These are phyloP conservation scores for Cutaneotrichosporon mucoides DNA, from an alignment of 1,284 basidiomycete genomes.

Conservation along the genomic window DNA sequence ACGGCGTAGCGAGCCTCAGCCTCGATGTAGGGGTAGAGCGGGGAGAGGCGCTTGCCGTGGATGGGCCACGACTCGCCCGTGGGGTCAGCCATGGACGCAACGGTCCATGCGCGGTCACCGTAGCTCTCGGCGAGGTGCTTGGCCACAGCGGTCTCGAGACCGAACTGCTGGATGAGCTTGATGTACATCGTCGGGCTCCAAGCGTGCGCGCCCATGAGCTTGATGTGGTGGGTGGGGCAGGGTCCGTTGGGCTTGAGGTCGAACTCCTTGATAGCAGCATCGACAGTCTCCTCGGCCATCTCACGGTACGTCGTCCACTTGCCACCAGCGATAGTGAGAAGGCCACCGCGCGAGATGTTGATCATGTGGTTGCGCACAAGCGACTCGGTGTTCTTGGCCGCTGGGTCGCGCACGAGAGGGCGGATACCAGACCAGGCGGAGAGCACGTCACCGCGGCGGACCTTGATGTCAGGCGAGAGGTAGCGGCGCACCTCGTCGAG, in stretches of 20 bases:
- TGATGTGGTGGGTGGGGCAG: conserved; percentile 75
- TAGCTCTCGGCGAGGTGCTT: conserved; percentile 84
- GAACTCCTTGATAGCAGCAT: conserved; percentile 79
- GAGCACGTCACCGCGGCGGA: conserved; percentile 92
- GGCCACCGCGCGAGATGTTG: conserved; percentile 71
- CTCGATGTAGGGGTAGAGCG: conserved; percentile 84
- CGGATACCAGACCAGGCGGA: conserved; percentile 91
- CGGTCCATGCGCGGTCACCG: conserved; percentile 94
- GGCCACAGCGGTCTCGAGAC: conserved; percentile 86
- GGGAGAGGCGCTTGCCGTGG: conserved; percentile 71
- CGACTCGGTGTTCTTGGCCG: conserved; percentile 74
- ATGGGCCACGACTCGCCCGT: conserved; percentile 71
- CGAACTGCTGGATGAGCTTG: conserved; percentile 86
- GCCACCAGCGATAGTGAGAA: conserved; percentile 93
- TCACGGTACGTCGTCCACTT: conserved; percentile 98
- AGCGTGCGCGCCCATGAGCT: conserved; percentile 86
- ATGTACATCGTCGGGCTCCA: conserved; percentile 98
- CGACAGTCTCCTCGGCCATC: conserved; percentile 95
- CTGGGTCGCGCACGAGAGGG: conserved; percentile 82
- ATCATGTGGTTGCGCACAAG: conserved; percentile 95
- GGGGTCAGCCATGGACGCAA: conserved; percentile 73
- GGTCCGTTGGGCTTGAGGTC: conserved; percentile 57
- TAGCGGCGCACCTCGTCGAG: conserved; percentile 81
- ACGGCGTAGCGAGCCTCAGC: conserved; percentile 90
- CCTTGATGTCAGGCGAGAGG: conserved; percentile 86